These are phyloP conservation scores for Solanum paucissectum DNA, from an alignment of 257 asterid genomes.

Conservation along the genomic window DNA sequence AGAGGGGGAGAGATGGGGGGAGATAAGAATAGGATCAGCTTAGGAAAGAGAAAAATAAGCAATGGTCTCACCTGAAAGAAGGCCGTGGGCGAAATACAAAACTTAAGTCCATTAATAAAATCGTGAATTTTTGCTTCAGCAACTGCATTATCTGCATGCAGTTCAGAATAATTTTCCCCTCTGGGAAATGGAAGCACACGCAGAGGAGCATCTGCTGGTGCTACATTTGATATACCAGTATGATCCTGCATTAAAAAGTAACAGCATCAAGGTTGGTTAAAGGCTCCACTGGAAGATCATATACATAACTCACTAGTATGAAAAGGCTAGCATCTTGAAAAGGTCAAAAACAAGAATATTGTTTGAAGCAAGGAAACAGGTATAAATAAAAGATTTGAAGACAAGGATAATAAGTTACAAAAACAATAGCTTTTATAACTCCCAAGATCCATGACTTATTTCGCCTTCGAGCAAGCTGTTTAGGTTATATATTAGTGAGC, in stretches of 20 bases:
- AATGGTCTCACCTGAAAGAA: slow-evolving; percentile 73
- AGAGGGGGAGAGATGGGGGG: not conserved
- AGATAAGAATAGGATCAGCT: not conserved
- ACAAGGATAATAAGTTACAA: not conserved
- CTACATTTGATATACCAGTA: slow-evolving; percentile 92
- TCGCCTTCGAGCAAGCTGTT: not conserved
- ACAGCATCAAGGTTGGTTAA: not conserved
- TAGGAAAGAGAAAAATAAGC: not conserved
- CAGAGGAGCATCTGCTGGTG: slow-evolving; percentile 87
- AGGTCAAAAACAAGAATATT: not conserved
- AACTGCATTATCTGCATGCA: slow-evolving; percentile 30
- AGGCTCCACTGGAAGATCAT: not conserved
- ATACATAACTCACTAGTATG: not conserved
- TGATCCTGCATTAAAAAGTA: slow-evolving; percentile 57
- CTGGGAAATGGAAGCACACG: slow-evolving; percentile 36
- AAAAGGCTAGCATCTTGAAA: not conserved
- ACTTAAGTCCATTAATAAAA: slow-evolving; percentile 61
- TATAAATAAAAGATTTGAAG: not conserved
- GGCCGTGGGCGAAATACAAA: slow-evolving; percentile 91
- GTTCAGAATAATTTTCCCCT: slow-evolving; percentile 33
- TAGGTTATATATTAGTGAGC: not conserved
- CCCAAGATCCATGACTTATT: not conserved
- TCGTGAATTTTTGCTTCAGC: slow-evolving; percentile 83
- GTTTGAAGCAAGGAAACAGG: not conserved
- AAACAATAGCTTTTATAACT: not conserved